phyloP scores from a whole-genome alignment of 202 grass and related monocot species.

The Elaeis oleifera region DNA sequence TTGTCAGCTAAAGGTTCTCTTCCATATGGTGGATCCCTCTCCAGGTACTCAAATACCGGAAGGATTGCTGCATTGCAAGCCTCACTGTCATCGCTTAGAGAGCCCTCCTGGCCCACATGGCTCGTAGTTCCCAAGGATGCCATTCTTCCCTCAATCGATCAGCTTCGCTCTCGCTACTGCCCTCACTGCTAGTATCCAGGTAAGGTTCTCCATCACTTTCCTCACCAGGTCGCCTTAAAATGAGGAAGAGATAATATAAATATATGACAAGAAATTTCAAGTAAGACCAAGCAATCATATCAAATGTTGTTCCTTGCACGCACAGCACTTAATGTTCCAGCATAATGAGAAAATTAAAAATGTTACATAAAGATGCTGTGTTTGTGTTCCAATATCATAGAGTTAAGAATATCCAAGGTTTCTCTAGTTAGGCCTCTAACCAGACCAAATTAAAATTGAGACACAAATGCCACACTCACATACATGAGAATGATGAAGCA shows the following conservation, averaged over 20 bases:
- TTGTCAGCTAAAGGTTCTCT: constrained; percentile 93
- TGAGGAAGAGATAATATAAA: constrained; percentile 37
- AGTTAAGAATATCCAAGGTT: too few relatives aligned
- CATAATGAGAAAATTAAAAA: too few relatives aligned
- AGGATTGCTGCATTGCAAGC: constrained; percentile 25
- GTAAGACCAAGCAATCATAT: constrained; percentile 23
- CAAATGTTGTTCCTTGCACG: not conserved
- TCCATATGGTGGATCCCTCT: constrained; percentile 66
- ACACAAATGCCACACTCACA: too few relatives aligned
- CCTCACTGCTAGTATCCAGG: constrained; percentile 79
- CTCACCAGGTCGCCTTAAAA: constrained; percentile 63
- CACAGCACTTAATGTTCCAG: too few relatives aligned
- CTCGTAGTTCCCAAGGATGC: constrained; percentile 40
- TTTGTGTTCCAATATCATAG: too few relatives aligned
- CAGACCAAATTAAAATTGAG: too few relatives aligned
- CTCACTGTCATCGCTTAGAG: constrained; percentile 36
- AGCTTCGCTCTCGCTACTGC: constrained; percentile 54
- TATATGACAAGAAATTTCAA: constrained; percentile 14
- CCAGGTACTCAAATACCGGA: constrained; percentile 68
- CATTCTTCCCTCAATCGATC: constrained; percentile 31
- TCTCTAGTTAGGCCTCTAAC: too few relatives aligned
- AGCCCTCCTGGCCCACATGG: constrained; percentile 39
- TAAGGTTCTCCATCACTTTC: constrained; percentile 70
- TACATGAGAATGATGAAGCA: too few relatives aligned
- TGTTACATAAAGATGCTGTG: too few relatives aligned